Base-by-base conservation (phyloP, 208 protist genomes). In the Herpetomonas muscarum region DNA sequence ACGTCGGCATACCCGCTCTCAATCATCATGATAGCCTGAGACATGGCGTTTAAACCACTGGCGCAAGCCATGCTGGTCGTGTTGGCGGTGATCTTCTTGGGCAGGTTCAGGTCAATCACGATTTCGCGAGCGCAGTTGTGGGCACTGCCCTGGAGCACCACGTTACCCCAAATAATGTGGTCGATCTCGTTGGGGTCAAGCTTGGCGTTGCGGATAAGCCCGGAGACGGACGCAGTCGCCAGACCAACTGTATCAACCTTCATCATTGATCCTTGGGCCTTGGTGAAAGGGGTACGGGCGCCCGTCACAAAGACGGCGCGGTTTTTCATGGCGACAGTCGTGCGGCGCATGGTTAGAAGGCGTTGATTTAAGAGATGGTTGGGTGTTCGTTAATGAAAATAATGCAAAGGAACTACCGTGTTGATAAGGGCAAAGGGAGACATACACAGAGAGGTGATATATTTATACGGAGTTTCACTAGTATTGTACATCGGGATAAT, bases 81-180 rank as follows among this genome's bases (percentile, higher is more conserved):
- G 53, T 88, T 72, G 10, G 66, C 90, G 1, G 76, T 76, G 55
- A 92, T 79, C 3, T 70, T 59, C 49, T 75, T 81, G 10, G 84
- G 85, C 13, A 96, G 61, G 50, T 94, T 89, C 0, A 92, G 64
- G 6, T 94, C 87, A 39, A 94, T 82, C 2, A 87, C 75, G 41
- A 96, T 92, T 59, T 96, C 87, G 24, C 87, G 59, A 15, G 84
- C 90, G 45, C 81, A 79, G 57, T 96, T 96, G 34, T 82, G 85
- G 0, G 79, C 72, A 48, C 60, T 65, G 21, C 74, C 75, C 37
- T 93, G 81, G 13, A 93, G 47, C 25, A 93, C 90, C n/a, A 96
- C 90, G 47, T 92, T 94, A 12, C 87, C 90, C 90, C 86, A 94
- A 24, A 93, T 76, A 26, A 96, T 76, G 56, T 93, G 80, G 42